Evolutionary conservation across 2,329 filamentous ascomycete genomes (phyloP).

Genomic region (Hypoxylon sp.): DNA sequence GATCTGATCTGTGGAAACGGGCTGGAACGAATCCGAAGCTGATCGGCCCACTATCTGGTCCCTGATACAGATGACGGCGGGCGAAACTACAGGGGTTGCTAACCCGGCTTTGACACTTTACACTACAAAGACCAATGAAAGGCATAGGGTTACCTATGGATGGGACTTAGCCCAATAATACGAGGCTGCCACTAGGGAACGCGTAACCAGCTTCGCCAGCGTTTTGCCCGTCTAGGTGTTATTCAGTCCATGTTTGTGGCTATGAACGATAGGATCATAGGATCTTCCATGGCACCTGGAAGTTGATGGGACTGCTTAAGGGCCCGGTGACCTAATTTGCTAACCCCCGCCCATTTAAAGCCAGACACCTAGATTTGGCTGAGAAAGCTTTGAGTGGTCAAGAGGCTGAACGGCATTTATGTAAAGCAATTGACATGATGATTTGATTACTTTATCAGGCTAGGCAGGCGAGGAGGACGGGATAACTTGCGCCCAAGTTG

Average conservation of each 20-base stretch:
- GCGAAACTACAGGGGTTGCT: conserved; percentile 23
- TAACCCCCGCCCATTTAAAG: conserved; percentile 14
- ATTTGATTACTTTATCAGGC: conserved; percentile 38
- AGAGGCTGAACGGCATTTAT: conserved; percentile 18
- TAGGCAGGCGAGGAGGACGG: conserved; percentile 18
- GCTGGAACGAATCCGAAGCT: conserved; percentile 41
- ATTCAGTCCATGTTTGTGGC: conserved; percentile 1
- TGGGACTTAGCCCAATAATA: neutral
- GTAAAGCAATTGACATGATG: conserved; percentile 14
- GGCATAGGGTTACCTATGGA: neutral
- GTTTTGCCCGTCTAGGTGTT: neutral
- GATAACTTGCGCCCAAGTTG: conserved; percentile 18
- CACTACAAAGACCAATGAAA: neutral
- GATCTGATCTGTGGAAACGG: conserved; percentile 28
- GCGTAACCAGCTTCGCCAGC: conserved; percentile 20
- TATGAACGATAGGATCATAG: neutral
- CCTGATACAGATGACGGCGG: conserved; percentile 27
- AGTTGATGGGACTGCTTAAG: neutral
- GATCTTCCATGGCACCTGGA: neutral
- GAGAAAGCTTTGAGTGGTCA: conserved; percentile 1
- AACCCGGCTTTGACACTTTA: conserved; percentile 5
- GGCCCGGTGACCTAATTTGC: neutral
- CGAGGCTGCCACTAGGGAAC: neutral
- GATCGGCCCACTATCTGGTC: conserved; percentile 29
- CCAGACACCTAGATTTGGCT: conserved; percentile 12